Conservation (phyloP, 768 basidiomycete species). For the Suillus bovinus region DNA sequence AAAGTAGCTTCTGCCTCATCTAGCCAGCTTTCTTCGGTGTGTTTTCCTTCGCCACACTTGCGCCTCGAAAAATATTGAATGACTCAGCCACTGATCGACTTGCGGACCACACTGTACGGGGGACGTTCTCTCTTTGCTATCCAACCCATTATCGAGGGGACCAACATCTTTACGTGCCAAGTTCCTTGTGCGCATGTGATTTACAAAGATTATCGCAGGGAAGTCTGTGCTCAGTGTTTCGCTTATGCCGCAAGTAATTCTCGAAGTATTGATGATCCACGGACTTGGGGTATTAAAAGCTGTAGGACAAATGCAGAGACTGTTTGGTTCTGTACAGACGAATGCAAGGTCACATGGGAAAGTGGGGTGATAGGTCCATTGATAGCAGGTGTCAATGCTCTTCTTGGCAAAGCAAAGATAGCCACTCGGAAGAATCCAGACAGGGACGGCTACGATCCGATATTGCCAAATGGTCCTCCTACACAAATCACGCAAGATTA, state of each 20-base stretch:
- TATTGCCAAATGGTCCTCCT: slow-evolving; percentile 15
- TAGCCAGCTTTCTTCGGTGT: neutral
- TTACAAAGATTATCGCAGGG: slow-evolving; percentile 62
- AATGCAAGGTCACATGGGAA: slow-evolving; percentile 49
- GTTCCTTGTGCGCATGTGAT: slow-evolving; percentile 59
- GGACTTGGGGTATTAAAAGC: slow-evolving; percentile 47
- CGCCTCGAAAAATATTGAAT: neutral
- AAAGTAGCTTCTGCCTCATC: neutral
- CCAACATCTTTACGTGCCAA: slow-evolving; percentile 43
- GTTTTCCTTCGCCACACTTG: neutral
- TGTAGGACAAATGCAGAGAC: slow-evolving; percentile 36
- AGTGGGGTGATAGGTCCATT: slow-evolving; percentile 33
- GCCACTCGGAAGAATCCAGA: slow-evolving; percentile 29
- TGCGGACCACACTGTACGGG: slow-evolving; percentile 42
- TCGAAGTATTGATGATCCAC: slow-evolving; percentile 20
- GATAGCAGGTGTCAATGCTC: slow-evolving; percentile 33
- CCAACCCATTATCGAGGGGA: slow-evolving; percentile 40
- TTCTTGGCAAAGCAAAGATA: slow-evolving; percentile 36
- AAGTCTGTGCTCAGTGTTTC: slow-evolving; percentile 68
- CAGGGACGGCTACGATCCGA: slow-evolving; percentile 9
- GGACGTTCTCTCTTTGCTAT: slow-evolving; percentile 56
- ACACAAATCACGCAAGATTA: slow-evolving; percentile 36
- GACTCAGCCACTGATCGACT: slow-evolving; percentile 11
- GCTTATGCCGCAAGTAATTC: slow-evolving; percentile 44
- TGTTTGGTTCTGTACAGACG: slow-evolving; percentile 57